Conservation (phyloP, 2,329 filamentous ascomycete genomes). For the Elsinoe perseae region DNA sequence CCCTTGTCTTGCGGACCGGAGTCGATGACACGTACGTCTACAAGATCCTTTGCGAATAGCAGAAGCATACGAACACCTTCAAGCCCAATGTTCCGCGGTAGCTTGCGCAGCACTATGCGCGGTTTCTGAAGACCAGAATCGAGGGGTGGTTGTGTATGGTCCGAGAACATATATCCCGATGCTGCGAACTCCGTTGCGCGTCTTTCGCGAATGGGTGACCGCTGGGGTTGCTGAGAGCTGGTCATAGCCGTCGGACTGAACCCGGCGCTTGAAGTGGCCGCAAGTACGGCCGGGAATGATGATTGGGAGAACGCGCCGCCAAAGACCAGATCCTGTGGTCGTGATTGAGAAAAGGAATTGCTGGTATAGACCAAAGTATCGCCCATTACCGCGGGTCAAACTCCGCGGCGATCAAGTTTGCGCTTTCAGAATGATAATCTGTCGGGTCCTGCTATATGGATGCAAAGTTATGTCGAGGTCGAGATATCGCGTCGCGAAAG, state of each 20-base stretch:
- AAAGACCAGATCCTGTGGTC: constrained; percentile 5
- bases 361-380: constrained; percentile 15
- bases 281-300: constrained; percentile 5
- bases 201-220: constrained; percentile 8
- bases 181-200: constrained; percentile 13
- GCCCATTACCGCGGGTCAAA: constrained; percentile 14
- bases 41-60: constrained; percentile 56
- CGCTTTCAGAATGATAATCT: not conserved
- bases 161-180: not conserved
- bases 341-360: constrained; percentile 4
- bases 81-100: constrained; percentile 51
- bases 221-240: constrained; percentile 2
- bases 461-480: not conserved
- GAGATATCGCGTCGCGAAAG: not conserved
- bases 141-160: not conserved
- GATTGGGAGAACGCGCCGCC: constrained; percentile 5
- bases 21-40: constrained; percentile 52
- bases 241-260: constrained; percentile 1
- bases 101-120: constrained; percentile 50
- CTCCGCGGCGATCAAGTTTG: not conserved
- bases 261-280: not conserved
- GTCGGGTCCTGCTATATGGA: not conserved
- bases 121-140: constrained; percentile 7
- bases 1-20: constrained; percentile 50
- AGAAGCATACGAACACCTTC: constrained; percentile 56